These are phyloP conservation scores for Dentiscutata heterogama DNA, from an alignment of 371 early-diverging fungal species.

Conservation along the genomic window DNA sequence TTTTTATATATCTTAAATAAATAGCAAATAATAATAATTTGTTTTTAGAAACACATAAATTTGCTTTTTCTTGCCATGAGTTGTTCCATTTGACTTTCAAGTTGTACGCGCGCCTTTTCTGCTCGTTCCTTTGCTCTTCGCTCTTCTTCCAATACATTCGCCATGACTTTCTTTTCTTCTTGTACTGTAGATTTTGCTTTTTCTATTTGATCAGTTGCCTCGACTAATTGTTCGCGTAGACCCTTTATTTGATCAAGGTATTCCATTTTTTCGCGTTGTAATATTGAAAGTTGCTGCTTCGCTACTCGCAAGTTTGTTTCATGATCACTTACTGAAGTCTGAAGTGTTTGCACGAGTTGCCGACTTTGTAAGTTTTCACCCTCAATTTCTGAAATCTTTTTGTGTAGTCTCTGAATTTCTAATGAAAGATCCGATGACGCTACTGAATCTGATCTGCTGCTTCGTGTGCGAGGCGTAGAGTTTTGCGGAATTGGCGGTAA, in stretches of 20 bases:
- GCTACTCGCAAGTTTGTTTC: constrained; percentile 49
- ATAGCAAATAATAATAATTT: no score
- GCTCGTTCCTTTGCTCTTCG: constrained; percentile 52
- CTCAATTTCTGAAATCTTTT: constrained; percentile 43
- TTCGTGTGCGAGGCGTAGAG: background rate
- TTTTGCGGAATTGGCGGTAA: constrained; percentile 9
- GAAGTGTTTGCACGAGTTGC: constrained; percentile 45
- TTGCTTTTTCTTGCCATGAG: constrained; percentile 54
- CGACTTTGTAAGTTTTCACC: constrained; percentile 36
- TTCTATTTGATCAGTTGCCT: constrained; percentile 32
- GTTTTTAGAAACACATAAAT: constrained; percentile 54
- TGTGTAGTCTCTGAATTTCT: constrained; percentile 49
- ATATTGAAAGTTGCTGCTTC: constrained; percentile 41
- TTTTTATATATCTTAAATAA: no score
- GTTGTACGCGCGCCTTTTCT: constrained; percentile 47
- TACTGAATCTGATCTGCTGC: no score
- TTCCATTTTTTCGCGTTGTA: constrained; percentile 39
- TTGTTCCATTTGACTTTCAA: constrained; percentile 53
- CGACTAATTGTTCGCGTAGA: background rate
- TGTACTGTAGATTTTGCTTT: constrained; percentile 31
- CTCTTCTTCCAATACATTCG: constrained; percentile 45
- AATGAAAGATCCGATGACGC: constrained; percentile 10
- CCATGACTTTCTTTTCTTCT: constrained; percentile 48
- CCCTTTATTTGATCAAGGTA: constrained; percentile 25
- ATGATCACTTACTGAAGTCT: constrained; percentile 49